Conservation (phyloP, 345 rosid genomes). For the Arabis alpina region DNA sequence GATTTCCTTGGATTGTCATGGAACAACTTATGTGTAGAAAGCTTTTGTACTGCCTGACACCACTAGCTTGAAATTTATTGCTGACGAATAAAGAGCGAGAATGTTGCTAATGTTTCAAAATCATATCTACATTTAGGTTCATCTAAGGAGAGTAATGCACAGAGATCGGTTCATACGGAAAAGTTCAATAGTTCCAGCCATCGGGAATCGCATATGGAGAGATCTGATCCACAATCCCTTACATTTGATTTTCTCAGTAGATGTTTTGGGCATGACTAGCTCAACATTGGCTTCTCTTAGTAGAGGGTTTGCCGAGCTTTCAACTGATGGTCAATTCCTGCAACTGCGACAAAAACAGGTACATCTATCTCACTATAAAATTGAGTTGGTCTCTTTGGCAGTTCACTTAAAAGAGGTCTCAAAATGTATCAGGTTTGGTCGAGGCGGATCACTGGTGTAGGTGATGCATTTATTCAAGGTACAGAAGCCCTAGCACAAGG, state of each 20-base stretch:
- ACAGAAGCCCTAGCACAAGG: slow-evolving; percentile 99
- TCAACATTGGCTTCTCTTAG: slow-evolving; percentile 95
- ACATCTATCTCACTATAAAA: slow-evolving; percentile 17
- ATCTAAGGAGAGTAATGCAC: slow-evolving; percentile 93
- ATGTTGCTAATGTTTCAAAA: slow-evolving; percentile 33
- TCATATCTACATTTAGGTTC: slow-evolving; percentile 60
- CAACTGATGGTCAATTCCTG: slow-evolving; percentile 94
- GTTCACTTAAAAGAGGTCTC: slow-evolving; percentile 30
- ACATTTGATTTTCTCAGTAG: slow-evolving; percentile 89
- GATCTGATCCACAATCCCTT: slow-evolving; percentile 97
- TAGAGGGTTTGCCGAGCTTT: slow-evolving; percentile 97
- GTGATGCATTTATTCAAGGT: slow-evolving; percentile 94
- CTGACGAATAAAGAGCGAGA: slow-evolving; percentile 17
- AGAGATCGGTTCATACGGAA: slow-evolving; percentile 89
- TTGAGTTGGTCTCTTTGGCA: slow-evolving; percentile 18
- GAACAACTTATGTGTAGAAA: slow-evolving; percentile 28
- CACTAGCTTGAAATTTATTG: slow-evolving; percentile 21
- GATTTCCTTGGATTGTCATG: slow-evolving; percentile 27
- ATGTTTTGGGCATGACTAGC: slow-evolving; percentile 99
- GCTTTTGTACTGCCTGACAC: slow-evolving; percentile 25
- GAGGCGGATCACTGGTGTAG: slow-evolving; percentile 94
- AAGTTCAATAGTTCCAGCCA: slow-evolving; percentile 88
- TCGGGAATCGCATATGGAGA: slow-evolving; percentile 88
- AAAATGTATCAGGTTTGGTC: slow-evolving; percentile 73
- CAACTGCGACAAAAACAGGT: slow-evolving; percentile 97